A percentile compares a stretch with the other conserved stretches of the same genome.
Evolutionary conservation across 1,139 yeast genomes (phyloP).

Genomic region (Pichia sp.): DNA sequence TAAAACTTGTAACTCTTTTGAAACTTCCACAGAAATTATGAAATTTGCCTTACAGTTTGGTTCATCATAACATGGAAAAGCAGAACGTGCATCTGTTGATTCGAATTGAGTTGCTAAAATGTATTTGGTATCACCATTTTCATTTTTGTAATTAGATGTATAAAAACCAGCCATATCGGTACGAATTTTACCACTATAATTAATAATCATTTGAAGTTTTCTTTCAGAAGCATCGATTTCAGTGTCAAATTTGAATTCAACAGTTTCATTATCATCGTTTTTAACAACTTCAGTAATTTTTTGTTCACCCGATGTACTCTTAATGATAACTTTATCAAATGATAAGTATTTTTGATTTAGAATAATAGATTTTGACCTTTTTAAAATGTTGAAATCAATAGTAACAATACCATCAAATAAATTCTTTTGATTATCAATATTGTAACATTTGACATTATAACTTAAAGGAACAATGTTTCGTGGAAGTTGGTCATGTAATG

Average conservation of each 20-base stretch:
- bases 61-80: constrained; percentile 88
- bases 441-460: constrained; percentile 38
- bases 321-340: constrained; percentile 17
- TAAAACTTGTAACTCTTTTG: constrained; percentile 55
- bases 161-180: constrained; percentile 83
- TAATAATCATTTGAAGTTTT: constrained; percentile 32
- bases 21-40: constrained; percentile 57
- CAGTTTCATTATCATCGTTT: constrained; percentile 46
- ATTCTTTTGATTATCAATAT: constrained; percentile 31
- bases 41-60: constrained; percentile 80
- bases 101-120: constrained; percentile 86
- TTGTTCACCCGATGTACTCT: constrained; percentile 18
- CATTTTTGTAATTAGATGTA: constrained; percentile 56
- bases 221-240: constrained; percentile 34
- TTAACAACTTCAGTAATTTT: constrained; percentile 13
- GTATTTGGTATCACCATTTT: constrained; percentile 44
- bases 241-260: constrained; percentile 47
- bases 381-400: constrained; percentile 35
- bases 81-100: constrained; percentile 84
- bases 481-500: constrained; percentile 42
- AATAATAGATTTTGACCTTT: constrained; percentile 35
- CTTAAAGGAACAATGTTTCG: constrained; percentile 37
- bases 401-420: constrained; percentile 39
- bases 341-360: constrained; percentile 38
- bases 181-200: constrained; percentile 46